phyloP scores from a whole-genome alignment of 169 alveolate genomes.

The Plasmodium berghei region DNA sequence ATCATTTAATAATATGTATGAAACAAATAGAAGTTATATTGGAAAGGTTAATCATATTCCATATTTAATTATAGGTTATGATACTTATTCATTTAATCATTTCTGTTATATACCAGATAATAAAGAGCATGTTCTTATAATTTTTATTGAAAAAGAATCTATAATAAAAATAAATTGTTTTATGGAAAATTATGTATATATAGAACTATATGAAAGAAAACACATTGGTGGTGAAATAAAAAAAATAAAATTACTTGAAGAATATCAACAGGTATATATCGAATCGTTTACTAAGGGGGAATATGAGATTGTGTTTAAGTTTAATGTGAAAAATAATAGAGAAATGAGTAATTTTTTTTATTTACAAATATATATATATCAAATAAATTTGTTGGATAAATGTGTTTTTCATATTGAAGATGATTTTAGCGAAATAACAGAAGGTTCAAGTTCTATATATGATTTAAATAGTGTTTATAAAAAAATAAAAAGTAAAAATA shows the following conservation, averaged over 20 bases:
- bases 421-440: not conserved
- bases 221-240: not conserved
- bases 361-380: slow-evolving; percentile 51
- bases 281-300: slow-evolving; percentile 61
- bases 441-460: not conserved
- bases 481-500: slow-evolving; percentile 10
- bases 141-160: slow-evolving; percentile 17
- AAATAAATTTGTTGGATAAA: slow-evolving; percentile 14
- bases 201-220: slow-evolving; percentile 3
- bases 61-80: slow-evolving; percentile 38
- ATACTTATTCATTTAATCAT: slow-evolving; percentile 15
- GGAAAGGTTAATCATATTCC: slow-evolving; percentile 30
- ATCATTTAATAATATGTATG: not conserved
- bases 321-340: slow-evolving; percentile 21
- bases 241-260: slow-evolving; percentile 21
- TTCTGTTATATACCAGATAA: slow-evolving; percentile 35
- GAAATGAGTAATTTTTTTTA: slow-evolving; percentile 33
- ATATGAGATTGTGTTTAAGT: slow-evolving; percentile 31
- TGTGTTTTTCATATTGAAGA: slow-evolving; percentile 3
- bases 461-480: not conserved
- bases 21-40: not conserved
- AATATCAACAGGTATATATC: slow-evolving; percentile 39
- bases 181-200: slow-evolving; percentile 40
- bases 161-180: slow-evolving; percentile 63
- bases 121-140: slow-evolving; percentile 34